These are phyloP conservation scores for Saccharomycopsis malanga DNA, from an alignment of 805 yeast species.

Conservation along the genomic window DNA sequence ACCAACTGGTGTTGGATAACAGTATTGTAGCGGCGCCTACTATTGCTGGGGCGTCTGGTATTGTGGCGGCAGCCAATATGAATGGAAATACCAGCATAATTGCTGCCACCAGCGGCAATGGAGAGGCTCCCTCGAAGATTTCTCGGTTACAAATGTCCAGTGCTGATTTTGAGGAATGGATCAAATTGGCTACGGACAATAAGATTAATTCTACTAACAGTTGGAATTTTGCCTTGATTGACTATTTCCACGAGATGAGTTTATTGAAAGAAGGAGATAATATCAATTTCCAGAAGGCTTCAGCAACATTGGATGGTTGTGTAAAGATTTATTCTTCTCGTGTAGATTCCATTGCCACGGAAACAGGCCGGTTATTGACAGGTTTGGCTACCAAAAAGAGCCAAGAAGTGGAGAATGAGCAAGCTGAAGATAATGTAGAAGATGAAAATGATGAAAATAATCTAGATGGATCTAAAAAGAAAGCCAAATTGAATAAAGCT, in stretches of 20 bases:
- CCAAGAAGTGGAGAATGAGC: conserved; percentile 19
- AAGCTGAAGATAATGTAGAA: conserved; percentile 25
- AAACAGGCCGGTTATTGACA: conserved; percentile 75
- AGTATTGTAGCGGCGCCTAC: neutral
- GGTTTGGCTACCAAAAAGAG: conserved; percentile 52
- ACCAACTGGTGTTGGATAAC: neutral
- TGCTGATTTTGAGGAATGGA: conserved; percentile 71
- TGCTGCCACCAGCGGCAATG: conserved; percentile 22
- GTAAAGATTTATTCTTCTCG: conserved; percentile 87
- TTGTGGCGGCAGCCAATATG: neutral
- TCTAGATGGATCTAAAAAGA: conserved; percentile 23
- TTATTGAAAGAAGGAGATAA: conserved; percentile 67
- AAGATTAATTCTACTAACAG: conserved; percentile 79
- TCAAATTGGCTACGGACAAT: conserved; percentile 73
- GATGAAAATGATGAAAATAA: conserved; percentile 27
- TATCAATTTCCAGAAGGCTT: conserved; percentile 84
- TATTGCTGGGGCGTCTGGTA: neutral
- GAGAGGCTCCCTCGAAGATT: conserved; percentile 30
- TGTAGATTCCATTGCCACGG: conserved; percentile 86
- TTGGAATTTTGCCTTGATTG: conserved; percentile 88
- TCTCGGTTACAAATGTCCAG: conserved; percentile 23
- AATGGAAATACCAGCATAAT: conserved; percentile 20
- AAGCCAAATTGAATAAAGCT: conserved; percentile 27
- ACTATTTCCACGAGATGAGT: conserved; percentile 80
- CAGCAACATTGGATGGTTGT: conserved; percentile 90